A percentile compares a stretch with the other conserved stretches of the same genome.
Conservation (phyloP, 2,329 filamentous ascomycete species). For the Fusarium foetens region DNA sequence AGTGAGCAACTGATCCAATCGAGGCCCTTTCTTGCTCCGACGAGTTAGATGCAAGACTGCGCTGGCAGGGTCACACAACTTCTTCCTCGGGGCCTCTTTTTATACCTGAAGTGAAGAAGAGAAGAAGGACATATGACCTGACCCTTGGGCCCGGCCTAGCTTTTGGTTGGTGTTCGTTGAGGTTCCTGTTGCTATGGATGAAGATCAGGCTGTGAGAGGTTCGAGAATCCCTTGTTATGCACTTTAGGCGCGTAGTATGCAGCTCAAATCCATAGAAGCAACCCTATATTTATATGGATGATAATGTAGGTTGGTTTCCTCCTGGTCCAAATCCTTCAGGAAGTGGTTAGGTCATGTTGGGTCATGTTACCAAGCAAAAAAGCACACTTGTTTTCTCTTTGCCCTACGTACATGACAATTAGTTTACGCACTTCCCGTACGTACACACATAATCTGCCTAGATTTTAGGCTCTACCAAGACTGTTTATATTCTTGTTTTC, state of each 20-base stretch:
- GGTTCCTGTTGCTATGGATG: background rate
- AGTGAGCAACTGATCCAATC: background rate
- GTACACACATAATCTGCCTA: background rate
- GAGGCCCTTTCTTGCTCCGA: background rate
- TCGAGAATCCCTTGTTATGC: conserved; percentile 1
- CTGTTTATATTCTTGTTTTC: conserved; percentile 13
- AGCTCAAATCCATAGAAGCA: background rate
- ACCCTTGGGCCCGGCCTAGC: background rate
- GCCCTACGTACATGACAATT: background rate
- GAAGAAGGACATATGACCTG: background rate
- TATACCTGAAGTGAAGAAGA: background rate
- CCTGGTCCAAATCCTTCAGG: background rate
- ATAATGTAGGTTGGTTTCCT: background rate
- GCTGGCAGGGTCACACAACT: conserved; percentile 33
- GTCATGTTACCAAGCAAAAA: conserved; percentile 16
- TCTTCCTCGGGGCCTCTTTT: background rate
- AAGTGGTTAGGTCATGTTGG: conserved; percentile 6
- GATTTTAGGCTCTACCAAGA: background rate
- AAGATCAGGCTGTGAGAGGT: background rate
- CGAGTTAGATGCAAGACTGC: conserved; percentile 25
- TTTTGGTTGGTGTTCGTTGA: background rate
- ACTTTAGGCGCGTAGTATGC: background rate
- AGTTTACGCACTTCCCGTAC: background rate
- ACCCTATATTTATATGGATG: conserved; percentile 17
- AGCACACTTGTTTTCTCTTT: conserved; percentile 1